Percentiles rank a stretch among this genome's conserved stretches.
phyloP scores from a whole-genome alignment of 257 asterid genomes.

The Solanum neorickii region DNA sequence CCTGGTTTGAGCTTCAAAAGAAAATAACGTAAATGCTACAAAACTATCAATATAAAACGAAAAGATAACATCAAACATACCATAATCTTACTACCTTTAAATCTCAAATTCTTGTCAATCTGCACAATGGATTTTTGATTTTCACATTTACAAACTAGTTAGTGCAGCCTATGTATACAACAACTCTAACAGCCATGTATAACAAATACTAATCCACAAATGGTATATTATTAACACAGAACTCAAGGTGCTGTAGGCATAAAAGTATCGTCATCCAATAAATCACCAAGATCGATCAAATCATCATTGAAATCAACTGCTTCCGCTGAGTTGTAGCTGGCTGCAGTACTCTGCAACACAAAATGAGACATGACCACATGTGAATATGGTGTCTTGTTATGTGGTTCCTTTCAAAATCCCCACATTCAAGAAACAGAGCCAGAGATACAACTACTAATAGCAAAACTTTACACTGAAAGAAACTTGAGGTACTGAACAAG shows the following conservation, averaged over 20 bases:
- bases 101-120: neutral
- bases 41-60: neutral
- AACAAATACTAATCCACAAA: neutral
- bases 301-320: constrained; percentile 50
- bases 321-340: constrained; percentile 34
- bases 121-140: neutral
- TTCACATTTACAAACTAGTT: constrained; percentile 1
- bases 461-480: neutral
- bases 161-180: neutral
- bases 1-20: neutral
- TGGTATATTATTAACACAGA: neutral
- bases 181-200: neutral
- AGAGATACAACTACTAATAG: neutral
- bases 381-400: neutral
- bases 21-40: neutral
- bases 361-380: neutral
- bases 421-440: neutral
- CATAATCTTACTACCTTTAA: neutral
- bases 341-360: constrained; percentile 44
- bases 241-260: constrained; percentile 27
- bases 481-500: neutral
- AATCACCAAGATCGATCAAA: constrained; percentile 53
- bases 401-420: neutral
- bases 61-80: neutral
- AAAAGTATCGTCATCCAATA: constrained; percentile 58